These are phyloP conservation scores for Setaria viridis DNA, from an alignment of 202 grass and related monocot genomes.

Conservation along the genomic window DNA sequence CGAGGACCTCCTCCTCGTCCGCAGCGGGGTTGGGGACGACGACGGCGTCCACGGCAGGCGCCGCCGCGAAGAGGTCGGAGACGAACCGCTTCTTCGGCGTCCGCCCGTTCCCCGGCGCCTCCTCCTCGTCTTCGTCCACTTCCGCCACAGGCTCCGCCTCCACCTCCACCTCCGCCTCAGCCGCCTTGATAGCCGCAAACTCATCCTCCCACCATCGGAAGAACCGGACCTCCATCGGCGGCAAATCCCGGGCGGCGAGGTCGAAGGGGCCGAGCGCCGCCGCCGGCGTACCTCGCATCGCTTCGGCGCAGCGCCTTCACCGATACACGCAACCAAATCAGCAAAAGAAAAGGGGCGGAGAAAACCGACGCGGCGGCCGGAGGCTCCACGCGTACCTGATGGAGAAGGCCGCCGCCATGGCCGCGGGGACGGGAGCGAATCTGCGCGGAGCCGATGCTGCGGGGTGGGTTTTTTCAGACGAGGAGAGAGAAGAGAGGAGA, in stretches of 20 bases:
- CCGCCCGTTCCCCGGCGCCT: slow-evolving; percentile 14
- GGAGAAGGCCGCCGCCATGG: slow-evolving; percentile 56
- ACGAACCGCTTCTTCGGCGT: slow-evolving; percentile 57
- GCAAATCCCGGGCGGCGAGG: neutral
- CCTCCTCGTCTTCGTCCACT: slow-evolving; percentile 16
- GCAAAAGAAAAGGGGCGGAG: neutral
- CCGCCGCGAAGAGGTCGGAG: slow-evolving; percentile 57
- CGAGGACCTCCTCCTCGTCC: slow-evolving; percentile 47
- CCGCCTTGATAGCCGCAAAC: slow-evolving; percentile 16
- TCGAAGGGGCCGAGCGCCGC: slow-evolving; percentile 8
- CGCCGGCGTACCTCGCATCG: slow-evolving; percentile 1
- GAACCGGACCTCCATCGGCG: slow-evolving; percentile 25
- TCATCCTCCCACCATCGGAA: slow-evolving; percentile 64
- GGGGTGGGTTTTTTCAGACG: neutral
- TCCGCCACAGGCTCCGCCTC: neutral
- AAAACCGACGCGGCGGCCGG: too few relatives aligned
- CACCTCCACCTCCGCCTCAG: neutral
- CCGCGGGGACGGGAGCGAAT: slow-evolving; percentile 1
- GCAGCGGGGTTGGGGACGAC: neutral
- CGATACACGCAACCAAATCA: slow-evolving; percentile 5
- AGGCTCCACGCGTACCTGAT: slow-evolving; percentile 36
- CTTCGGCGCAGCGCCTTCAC: slow-evolving; percentile 35
- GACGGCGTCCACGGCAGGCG: slow-evolving; percentile 28
- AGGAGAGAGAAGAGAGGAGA: neutral
- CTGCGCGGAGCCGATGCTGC: neutral